Percentiles rank a stretch among this genome's conserved stretches.
phyloP scores from a whole-genome alignment of 805 yeast species.

The Starmerella etchellsii region DNA sequence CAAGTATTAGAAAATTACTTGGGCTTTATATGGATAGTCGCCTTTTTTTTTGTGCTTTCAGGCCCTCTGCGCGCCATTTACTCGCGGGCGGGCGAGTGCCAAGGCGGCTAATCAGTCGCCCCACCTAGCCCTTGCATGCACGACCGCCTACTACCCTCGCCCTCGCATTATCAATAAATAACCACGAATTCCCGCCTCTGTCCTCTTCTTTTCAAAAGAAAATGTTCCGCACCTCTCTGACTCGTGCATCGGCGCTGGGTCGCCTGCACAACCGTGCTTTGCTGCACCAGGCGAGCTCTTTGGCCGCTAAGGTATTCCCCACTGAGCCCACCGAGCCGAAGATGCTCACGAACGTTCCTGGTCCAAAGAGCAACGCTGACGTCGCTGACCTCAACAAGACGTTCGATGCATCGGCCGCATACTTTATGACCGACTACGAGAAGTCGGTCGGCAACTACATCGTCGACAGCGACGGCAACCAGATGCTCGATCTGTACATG shows the following conservation, averaged over 20 bases:
- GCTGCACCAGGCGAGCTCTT: constrained; percentile 11
- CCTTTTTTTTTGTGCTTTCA: too few species aligned
- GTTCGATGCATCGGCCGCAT: constrained; percentile 59
- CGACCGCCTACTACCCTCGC: too few species aligned
- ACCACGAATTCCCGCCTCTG: neutral
- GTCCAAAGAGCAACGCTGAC: constrained; percentile 50
- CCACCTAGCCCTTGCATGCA: too few species aligned
- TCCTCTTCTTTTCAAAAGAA: neutral
- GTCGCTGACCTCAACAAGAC: constrained; percentile 44
- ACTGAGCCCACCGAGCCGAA: constrained; percentile 64
- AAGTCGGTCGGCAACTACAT: constrained; percentile 70
- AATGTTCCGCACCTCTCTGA: neutral
- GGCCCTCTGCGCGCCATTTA: too few species aligned
- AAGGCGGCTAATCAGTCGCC: too few species aligned
- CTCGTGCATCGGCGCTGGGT: neutral
- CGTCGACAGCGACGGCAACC: constrained; percentile 69
- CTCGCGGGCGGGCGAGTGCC: too few species aligned
- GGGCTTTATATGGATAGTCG: too few species aligned
- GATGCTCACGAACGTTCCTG: constrained; percentile 58
- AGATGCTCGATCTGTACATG: constrained; percentile 59
- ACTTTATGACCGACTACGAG: constrained; percentile 63
- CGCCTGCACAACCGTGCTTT: neutral
- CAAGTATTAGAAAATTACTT: too few species aligned
- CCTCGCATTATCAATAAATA: too few species aligned
- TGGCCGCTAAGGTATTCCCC: constrained; percentile 41